Evolutionary conservation across 345 rosid species (phyloP).

Genomic region (Mercurialis annua): DNA sequence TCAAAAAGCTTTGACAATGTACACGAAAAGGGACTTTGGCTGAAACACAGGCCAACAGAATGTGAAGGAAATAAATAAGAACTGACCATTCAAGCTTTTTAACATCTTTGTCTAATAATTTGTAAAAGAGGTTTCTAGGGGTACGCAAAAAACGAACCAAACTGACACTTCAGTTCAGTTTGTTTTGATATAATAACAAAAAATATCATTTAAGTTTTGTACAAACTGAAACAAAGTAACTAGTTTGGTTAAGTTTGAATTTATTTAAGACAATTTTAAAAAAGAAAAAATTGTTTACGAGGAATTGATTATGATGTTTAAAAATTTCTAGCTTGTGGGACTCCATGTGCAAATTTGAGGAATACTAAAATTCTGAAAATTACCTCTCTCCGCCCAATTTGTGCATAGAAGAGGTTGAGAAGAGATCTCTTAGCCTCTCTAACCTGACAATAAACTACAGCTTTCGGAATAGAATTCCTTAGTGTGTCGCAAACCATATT

Average conservation of each 20-base stretch:
- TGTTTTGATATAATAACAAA: too few species aligned
- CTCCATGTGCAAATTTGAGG: background rate
- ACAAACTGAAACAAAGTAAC: too few species aligned
- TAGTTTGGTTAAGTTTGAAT: too few species aligned
- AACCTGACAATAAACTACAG: constrained; percentile 95
- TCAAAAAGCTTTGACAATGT: background rate
- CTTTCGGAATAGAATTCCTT: constrained; percentile 88
- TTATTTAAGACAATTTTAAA: too few species aligned
- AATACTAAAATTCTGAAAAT: background rate
- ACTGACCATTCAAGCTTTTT: background rate
- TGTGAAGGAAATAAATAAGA: background rate
- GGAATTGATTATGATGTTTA: too few species aligned
- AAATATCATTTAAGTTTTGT: too few species aligned
- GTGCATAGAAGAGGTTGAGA: constrained; percentile 78
- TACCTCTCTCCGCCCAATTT: constrained; percentile 96
- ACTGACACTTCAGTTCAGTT: too few species aligned
- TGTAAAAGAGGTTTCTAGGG: too few species aligned
- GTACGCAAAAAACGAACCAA: too few species aligned
- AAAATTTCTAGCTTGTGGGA: too few species aligned
- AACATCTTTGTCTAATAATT: too few species aligned
- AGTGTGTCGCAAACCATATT: constrained; percentile 91
- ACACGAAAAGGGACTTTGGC: background rate
- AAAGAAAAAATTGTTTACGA: too few species aligned
- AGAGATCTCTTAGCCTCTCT: constrained; percentile 89
- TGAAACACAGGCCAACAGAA: background rate